These are phyloP conservation scores for Dipteronia dyeriana DNA, from an alignment of 345 rosid species.

Conservation along the genomic window DNA sequence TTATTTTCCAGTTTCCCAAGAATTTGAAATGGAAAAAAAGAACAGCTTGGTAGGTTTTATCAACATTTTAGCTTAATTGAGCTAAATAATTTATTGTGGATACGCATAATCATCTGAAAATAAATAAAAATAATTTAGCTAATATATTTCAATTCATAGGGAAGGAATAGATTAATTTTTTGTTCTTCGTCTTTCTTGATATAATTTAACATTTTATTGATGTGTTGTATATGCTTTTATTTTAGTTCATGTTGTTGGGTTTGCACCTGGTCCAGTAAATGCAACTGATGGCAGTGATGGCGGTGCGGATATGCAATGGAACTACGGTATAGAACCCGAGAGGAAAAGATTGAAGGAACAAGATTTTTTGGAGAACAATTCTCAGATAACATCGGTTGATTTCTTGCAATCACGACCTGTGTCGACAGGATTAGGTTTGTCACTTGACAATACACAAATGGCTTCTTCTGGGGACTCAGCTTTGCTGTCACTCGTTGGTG, in stretches of 20 bases:
- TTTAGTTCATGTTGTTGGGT: slow-evolving; percentile 78
- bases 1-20: not conserved
- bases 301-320: slow-evolving; percentile 60
- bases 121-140: not conserved
- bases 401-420: slow-evolving; percentile 65
- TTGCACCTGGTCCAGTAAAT: slow-evolving; percentile 67
- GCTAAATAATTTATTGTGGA: not conserved
- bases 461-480: slow-evolving; percentile 66
- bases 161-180: not conserved
- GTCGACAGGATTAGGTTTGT: slow-evolving; percentile 84
- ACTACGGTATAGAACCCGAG: slow-evolving; percentile 56
- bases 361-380: slow-evolving; percentile 70
- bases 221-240: slow-evolving; percentile 3
- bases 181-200: not conserved
- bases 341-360: slow-evolving; percentile 65
- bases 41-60: not conserved
- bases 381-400: slow-evolving; percentile 75
- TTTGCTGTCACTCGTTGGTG: slow-evolving; percentile 58
- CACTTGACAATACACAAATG: slow-evolving; percentile 61
- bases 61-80: not conserved
- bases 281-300: slow-evolving; percentile 54
- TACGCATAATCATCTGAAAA: not conserved
- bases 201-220: not conserved
- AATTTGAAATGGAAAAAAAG: not conserved
- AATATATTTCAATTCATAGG: not conserved